Evolutionary conservation across 768 basidiomycete species (phyloP), one percentile per base, ranked within the genome.

Genomic region (Phlegmacium glaucopus): DNA sequence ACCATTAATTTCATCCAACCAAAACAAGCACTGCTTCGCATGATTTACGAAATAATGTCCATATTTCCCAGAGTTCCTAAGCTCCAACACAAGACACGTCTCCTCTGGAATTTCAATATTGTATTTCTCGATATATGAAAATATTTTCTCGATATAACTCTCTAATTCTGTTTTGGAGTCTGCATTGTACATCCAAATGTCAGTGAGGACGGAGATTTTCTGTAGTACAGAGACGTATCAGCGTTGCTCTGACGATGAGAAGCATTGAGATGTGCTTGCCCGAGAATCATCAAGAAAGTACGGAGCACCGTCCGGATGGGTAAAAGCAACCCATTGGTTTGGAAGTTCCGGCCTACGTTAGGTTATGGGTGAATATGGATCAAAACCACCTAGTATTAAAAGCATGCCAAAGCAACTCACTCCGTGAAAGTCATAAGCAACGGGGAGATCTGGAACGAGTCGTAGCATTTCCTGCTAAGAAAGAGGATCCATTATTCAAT

Each of bases 31-130:
- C 72, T 72, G 69, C 0, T 60, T 55, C 0, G 50, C 13, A 38
- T 78, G 76, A 51, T 79, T 68, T 25, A 72, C 77, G 47, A 77
- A 79, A 53, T 81, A 82, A 56, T 82, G 83, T 13, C 63, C 63
- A 41, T 50, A 57, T 26, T 39, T 39, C 3, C 52, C 50, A 3
- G 39, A 46, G 11, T 16, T 42, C 29, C 56, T 46, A 15, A 53
- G 44, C 44, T 61, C 60, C n/a, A 61, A 40, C 1, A 60, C 54
- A 26, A 58, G 47, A 29, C 50, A 32, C n/a, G 42, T 37, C 27
- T 34, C 18, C 51, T 15, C 15, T 60, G 17, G 30, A 42, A 30
- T n/a, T n/a, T n/a, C n/a, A n/a, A n/a, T n/a, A n/a, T n/a, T n/a
- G n/a, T n/a, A n/a, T n/a, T n/a, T n/a, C n/a, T 16, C 10, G 37